Percentiles rank a stretch among this genome's conserved stretches.
These are phyloP conservation scores for Coemansia sp. DNA, from an alignment of 192 early-diverging fungal species.

Conservation along the genomic window DNA sequence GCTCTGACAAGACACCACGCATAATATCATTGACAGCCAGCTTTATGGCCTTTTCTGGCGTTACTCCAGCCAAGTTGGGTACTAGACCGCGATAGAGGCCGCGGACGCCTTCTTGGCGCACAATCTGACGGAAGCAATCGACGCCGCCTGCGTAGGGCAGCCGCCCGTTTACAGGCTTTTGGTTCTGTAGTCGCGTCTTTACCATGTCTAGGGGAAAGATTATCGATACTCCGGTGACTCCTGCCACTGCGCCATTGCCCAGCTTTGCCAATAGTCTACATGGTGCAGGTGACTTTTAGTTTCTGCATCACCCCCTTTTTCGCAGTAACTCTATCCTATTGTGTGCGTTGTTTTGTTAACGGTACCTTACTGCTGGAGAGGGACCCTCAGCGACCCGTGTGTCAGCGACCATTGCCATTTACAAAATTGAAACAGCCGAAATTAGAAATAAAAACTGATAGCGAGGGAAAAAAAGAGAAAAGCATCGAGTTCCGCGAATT, in stretches of 20 bases:
- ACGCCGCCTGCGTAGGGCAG: conserved; percentile 55
- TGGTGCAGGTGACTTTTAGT: not conserved
- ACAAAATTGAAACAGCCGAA: not conserved
- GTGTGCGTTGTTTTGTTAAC: not conserved
- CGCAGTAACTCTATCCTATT: not conserved
- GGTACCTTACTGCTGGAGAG: conserved; percentile 33
- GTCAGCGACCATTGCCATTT: conserved; percentile 8
- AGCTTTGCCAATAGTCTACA: conserved; percentile 51
- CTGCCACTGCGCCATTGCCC: conserved; percentile 60
- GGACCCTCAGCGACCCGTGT: conserved; percentile 9
- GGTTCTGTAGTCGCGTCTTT: conserved; percentile 69
- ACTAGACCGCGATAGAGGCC: conserved; percentile 94
- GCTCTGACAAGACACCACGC: conserved; percentile 67
- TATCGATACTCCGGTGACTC: conserved; percentile 59
- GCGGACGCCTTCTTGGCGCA: conserved; percentile 81
- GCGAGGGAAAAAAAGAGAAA: not conserved
- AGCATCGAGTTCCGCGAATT: not conserved
- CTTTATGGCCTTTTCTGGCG: conserved; percentile 90
- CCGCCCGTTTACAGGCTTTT: conserved; percentile 51
- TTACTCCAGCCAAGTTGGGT: conserved; percentile 86
- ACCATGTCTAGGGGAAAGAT: conserved; percentile 72
- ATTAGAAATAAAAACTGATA: not conserved
- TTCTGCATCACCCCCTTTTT: not conserved
- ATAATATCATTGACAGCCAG: conserved; percentile 56
- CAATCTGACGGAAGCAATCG: conserved; percentile 84